Evolutionary conservation across 163 green algal genomes (phyloP).

Genomic region (Dunaliella salina): DNA sequence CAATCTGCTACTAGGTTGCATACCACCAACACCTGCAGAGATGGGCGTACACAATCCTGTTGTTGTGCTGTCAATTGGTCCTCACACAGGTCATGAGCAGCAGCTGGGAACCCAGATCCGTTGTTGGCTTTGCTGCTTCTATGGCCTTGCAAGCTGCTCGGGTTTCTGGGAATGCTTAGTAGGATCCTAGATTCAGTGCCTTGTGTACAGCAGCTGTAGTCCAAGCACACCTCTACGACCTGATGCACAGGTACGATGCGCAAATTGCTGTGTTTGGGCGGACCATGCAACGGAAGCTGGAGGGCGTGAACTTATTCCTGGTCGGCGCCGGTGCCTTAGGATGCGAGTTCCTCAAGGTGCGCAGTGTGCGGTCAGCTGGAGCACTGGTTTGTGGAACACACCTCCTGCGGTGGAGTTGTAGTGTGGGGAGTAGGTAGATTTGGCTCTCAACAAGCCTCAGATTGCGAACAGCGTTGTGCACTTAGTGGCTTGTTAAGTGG

Average conservation of each 20-base stretch:
- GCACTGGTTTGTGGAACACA: too few relatives aligned
- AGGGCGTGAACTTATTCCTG: slow-evolving; percentile 79
- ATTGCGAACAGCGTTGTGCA: too few relatives aligned
- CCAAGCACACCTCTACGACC: background rate
- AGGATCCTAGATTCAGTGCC: too few relatives aligned
- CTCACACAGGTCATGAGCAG: background rate
- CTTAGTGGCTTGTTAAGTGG: too few relatives aligned
- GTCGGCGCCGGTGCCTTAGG: slow-evolving; percentile 93
- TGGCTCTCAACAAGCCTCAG: too few relatives aligned
- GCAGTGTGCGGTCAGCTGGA: background rate
- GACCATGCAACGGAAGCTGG: slow-evolving; percentile 67
- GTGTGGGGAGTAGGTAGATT: too few relatives aligned
- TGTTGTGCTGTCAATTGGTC: background rate
- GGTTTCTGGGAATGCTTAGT: background rate
- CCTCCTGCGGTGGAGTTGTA: too few relatives aligned
- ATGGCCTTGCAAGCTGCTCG: background rate
- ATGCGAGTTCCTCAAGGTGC: slow-evolving; percentile 89
- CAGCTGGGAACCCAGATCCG: background rate
- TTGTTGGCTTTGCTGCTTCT: background rate
- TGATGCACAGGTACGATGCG: slow-evolving; percentile 70
- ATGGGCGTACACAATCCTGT: too few relatives aligned
- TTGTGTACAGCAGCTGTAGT: too few relatives aligned
- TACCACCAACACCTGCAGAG: too few relatives aligned
- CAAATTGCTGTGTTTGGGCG: slow-evolving; percentile 87
- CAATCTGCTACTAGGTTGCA: too few relatives aligned